These are phyloP conservation scores for Asterella californica DNA, from an alignment of 225 moss, liverwort and hornwort species.

Conservation along the genomic window DNA sequence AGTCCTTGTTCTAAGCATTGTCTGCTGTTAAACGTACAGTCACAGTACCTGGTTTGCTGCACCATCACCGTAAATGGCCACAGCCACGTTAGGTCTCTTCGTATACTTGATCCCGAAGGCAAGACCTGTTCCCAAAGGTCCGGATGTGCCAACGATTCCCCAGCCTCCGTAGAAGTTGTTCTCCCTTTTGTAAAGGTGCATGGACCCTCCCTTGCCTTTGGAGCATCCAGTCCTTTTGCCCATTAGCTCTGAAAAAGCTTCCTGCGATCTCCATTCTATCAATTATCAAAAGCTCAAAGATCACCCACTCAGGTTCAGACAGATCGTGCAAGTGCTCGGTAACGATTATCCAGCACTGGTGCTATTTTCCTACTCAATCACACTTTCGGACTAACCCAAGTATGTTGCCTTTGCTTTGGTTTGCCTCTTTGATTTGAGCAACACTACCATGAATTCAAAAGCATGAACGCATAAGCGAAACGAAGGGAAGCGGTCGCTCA, in stretches of 20 bases:
- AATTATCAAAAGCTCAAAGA: background rate
- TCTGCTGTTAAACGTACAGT: too few species aligned
- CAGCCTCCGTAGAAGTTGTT: conserved; percentile 89
- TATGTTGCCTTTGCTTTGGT: too few species aligned
- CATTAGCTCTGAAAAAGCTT: conserved; percentile 90
- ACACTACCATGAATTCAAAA: too few species aligned
- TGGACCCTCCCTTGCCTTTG: conserved; percentile 90
- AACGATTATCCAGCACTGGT: too few species aligned
- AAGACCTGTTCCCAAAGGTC: conserved; percentile 79
- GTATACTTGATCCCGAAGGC: conserved; percentile 79
- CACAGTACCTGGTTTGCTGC: conserved; percentile 85
- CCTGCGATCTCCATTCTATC: conserved; percentile 35
- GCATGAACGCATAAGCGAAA: background rate
- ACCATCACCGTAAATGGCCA: conserved; percentile 85
- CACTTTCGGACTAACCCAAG: too few species aligned
- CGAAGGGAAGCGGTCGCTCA: conserved; percentile 32
- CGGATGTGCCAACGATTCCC: conserved; percentile 95
- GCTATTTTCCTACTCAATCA: too few species aligned
- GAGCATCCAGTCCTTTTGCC: conserved; percentile 87
- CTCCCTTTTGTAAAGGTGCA: conserved; percentile 85
- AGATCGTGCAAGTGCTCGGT: background rate
- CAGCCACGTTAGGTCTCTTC: conserved; percentile 72
- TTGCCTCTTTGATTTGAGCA: too few species aligned
- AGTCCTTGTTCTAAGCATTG: too few species aligned
- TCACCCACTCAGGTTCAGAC: background rate